Evolutionary conservation across 768 basidiomycete species (phyloP).

Genomic region (Rhodotorula taiwanensis): DNA sequence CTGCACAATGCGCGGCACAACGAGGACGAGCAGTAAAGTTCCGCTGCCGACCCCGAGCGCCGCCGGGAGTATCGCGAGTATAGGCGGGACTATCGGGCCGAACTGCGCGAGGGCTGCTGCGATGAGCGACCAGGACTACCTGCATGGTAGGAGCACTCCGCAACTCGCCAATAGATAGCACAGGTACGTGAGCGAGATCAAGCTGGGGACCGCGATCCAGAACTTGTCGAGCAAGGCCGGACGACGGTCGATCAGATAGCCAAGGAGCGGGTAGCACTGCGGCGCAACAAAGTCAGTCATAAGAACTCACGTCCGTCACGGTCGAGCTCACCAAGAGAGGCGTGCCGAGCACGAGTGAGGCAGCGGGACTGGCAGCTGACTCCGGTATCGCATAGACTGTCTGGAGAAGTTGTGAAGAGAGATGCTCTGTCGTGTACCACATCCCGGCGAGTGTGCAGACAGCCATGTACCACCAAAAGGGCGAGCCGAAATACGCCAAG

Average conservation of each 20-base stretch:
- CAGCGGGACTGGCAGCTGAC: neutral
- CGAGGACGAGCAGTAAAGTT: conserved; percentile 23
- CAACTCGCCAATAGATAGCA: conserved; percentile 1
- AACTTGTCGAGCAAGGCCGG: conserved; percentile 3
- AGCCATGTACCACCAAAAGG: conserved; percentile 23
- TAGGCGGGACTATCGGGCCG: conserved; percentile 8
- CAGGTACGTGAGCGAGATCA: neutral
- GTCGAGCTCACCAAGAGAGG: conserved; percentile 8
- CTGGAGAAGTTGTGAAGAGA: conserved; percentile 21
- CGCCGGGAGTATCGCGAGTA: conserved; percentile 5
- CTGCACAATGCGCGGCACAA: conserved; percentile 17
- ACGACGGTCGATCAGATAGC: conserved; percentile 13
- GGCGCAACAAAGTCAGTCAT: neutral
- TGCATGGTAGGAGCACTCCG: neutral
- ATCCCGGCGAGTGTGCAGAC: conserved; percentile 30
- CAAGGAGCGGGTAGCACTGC: conserved; percentile 24
- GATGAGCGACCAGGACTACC: rapidly evolving
- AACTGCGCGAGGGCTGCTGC: neutral
- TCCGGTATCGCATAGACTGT: conserved; percentile 11
- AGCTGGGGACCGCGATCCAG: conserved; percentile 3
- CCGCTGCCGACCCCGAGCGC: conserved; percentile 14
- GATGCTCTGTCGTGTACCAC: conserved; percentile 35
- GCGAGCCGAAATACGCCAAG: conserved; percentile 4
- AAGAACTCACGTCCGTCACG: too few relatives aligned
- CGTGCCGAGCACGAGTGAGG: conserved; percentile 7